Evolutionary conservation across 2,329 filamentous ascomycete species (phyloP).

Genomic region (Colletotrichum cordylinicola): DNA sequence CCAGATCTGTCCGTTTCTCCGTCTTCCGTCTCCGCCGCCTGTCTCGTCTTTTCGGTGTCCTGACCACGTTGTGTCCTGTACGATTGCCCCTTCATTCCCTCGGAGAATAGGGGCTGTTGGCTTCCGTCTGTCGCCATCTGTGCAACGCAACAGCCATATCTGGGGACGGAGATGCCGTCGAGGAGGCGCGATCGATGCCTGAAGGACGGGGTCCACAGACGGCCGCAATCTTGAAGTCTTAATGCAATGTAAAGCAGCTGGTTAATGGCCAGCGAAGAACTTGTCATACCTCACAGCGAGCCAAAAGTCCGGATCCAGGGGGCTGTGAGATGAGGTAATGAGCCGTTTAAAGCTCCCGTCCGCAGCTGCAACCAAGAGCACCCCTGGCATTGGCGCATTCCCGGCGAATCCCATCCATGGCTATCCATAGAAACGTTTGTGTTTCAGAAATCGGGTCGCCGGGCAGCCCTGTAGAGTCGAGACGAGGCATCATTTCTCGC

Average conservation of each 20-base stretch:
- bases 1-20: slow-evolving; percentile 6
- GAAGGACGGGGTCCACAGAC: neutral
- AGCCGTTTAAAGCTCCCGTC: neutral
- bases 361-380: neutral
- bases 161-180: neutral
- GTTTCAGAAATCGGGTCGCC: slow-evolving; percentile 8
- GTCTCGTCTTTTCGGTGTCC: neutral
- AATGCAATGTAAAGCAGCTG: neutral
- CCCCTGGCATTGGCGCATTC: neutral
- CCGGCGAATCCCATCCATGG: slow-evolving; percentile 1
- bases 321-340: neutral
- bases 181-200: neutral
- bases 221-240: neutral
- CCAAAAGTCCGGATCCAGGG: neutral
- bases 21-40: neutral
- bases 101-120: neutral
- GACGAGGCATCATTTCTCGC: neutral
- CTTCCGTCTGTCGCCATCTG: neutral
- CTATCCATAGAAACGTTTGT: slow-evolving; percentile 1
- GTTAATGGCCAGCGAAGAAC: neutral
- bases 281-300: neutral
- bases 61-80: neutral
- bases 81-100: neutral
- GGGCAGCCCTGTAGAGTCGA: slow-evolving; percentile 1
- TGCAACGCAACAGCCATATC: neutral